Evolutionary conservation across 768 basidiomycete genomes (phyloP), one percentile per base, ranked within the genome.

Genomic region (Suillus subaureus): DNA sequence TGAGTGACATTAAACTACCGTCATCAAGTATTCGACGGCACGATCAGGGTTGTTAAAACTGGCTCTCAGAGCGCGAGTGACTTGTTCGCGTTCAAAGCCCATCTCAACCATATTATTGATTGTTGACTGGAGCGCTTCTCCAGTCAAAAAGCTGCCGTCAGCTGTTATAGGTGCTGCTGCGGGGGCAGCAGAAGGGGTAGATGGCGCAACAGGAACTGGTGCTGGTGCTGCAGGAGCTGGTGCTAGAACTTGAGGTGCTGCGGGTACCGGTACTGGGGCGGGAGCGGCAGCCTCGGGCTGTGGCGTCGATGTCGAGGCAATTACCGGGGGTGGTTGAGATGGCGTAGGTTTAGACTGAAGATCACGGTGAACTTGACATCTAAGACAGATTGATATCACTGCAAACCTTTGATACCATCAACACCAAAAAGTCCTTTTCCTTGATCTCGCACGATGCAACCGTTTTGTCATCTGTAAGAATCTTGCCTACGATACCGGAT

Each of bases 371-470:
- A 61, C 40, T 63, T 55, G 70, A 31, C 11, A 70, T 63, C 40
- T 16, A 28, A 43, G 13, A 61, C 16, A 47, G 49, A 26, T 45
- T 42, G 28, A 37, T 62, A 62, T n/a, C 23, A 40, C 26, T 45
- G 52, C 81, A 61, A 68, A 96, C 96, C 88, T 97, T 99, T 61
- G 95, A 87, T 40, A 98, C 93, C 97, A 99, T 99, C 51, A 99
- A 87, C n/a, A 99, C 97, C 66, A 99, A 81, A 81, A 99, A 99
- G 77, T 97, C 97, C 82, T 97, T 99, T 79, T 99, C 97, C 81
- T 97, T 96, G 83, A 99, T 93, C 62, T 91, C 88, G 73, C 91
- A 92, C 55, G 92, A 90, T 71, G 86, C 92, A 42, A 99, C 85
- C 2, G 91, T 91, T 82, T 96, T 96, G 65, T 88, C 87, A 76